phyloP scores from a whole-genome alignment of 352 stramenopile genomes.

The Phytophthora uliginosa region DNA sequence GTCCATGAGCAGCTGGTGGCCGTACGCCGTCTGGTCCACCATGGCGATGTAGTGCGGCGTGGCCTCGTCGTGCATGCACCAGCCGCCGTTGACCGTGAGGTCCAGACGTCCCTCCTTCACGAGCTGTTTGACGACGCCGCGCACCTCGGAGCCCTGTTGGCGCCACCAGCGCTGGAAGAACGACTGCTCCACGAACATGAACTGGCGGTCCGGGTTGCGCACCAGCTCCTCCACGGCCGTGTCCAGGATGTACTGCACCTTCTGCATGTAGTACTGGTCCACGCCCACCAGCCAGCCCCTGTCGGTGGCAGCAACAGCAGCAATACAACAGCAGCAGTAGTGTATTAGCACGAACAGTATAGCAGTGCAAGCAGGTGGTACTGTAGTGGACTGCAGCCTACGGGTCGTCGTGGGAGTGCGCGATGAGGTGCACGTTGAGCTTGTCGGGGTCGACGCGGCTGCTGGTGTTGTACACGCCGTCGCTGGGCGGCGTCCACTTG shows the following conservation, averaged over 20 bases:
- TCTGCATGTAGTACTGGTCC: constrained; percentile 97
- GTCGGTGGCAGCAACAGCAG: constrained; percentile 20
- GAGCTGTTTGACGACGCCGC: constrained; percentile 85
- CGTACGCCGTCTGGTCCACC: constrained; percentile 98
- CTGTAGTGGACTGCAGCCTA: too few species aligned
- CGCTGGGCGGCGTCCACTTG: constrained; percentile 73
- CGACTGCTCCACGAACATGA: constrained; percentile 96
- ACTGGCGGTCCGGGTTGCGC: constrained; percentile 92
- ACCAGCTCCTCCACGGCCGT: constrained; percentile 91
- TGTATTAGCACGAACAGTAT: background rate
- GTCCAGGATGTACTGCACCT: constrained; percentile 97
- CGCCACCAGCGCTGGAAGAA: constrained; percentile 98
- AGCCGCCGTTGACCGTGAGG: constrained; percentile 97
- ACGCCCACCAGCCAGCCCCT: constrained; percentile 96
- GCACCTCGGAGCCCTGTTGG: constrained; percentile 84
- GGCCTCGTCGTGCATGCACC: constrained; percentile 99
- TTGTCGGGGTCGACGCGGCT: constrained; percentile 62
- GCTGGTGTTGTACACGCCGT: constrained; percentile 79
- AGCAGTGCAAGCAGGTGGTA: background rate
- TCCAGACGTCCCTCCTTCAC: constrained; percentile 93
- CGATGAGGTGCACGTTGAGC: constrained; percentile 97
- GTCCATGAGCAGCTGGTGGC: constrained; percentile 95
- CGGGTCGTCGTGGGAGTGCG: constrained; percentile 97
- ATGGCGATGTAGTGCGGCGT: constrained; percentile 97
- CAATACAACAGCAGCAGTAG: constrained; percentile 1